A percentile compares a stretch with the other conserved stretches of the same genome.
Conservation (phyloP, 176 grass and related monocot species). For the Triticum dicoccoides region DNA sequence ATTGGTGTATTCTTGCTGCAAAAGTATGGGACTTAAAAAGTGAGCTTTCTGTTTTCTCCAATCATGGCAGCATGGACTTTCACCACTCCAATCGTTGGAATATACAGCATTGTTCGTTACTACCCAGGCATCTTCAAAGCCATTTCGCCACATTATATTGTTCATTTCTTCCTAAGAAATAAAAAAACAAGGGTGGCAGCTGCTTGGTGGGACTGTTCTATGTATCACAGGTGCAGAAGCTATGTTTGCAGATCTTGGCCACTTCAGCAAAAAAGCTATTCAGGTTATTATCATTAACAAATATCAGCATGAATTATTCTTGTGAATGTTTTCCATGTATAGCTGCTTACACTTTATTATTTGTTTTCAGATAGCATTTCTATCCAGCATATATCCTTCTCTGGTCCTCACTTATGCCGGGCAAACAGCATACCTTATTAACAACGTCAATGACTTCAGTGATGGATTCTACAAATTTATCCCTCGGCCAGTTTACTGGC, state of each 20-base stretch:
- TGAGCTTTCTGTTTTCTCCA: constrained; percentile 85
- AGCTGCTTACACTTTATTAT: background rate
- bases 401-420: constrained; percentile 83
- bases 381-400: constrained; percentile 85
- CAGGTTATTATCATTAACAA: constrained; percentile 46
- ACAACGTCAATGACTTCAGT: constrained; percentile 62
- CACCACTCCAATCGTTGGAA: constrained; percentile 69
- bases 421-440: constrained; percentile 83
- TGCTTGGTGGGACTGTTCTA: constrained; percentile 83
- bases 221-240: constrained; percentile 94
- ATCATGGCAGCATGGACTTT: constrained; percentile 85
- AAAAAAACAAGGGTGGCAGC: constrained; percentile 56
- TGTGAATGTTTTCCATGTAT: background rate
- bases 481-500: constrained; percentile 70
- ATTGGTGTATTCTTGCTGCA: constrained; percentile 71
- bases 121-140: constrained; percentile 81
- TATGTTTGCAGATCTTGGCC: constrained; percentile 92
- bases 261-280: constrained; percentile 82
- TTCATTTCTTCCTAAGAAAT: constrained; percentile 69
- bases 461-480: constrained; percentile 89
- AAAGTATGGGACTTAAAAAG: constrained; percentile 79
- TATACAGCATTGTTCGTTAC: constrained; percentile 70
- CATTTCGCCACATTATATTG: constrained; percentile 70
- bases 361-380: constrained; percentile 68
- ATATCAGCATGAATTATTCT: background rate